A percentile compares a stretch with the other conserved stretches of the same genome.
Evolutionary conservation across 2,329 filamentous ascomycete species (phyloP).

Genomic region (Sclerotinia trifoliorum): DNA sequence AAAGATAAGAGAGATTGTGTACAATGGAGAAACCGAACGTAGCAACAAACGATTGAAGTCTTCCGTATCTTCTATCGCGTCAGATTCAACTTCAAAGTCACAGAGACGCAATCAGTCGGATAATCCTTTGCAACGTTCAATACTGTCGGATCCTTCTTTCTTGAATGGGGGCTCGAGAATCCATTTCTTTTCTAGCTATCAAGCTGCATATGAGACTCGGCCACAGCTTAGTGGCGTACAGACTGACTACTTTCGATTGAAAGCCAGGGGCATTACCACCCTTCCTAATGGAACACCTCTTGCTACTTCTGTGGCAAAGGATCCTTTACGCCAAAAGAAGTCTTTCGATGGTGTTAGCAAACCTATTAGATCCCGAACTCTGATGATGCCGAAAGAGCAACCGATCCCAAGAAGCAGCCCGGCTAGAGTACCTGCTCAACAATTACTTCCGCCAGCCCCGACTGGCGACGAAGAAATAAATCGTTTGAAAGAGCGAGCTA

Average conservation of each 20-base stretch:
- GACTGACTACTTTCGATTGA: conserved; percentile 41
- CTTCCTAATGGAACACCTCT: conserved; percentile 37
- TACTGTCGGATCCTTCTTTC: conserved; percentile 38
- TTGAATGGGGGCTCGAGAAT: conserved; percentile 38
- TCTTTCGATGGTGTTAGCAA: conserved; percentile 34
- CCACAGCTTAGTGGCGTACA: conserved; percentile 38
- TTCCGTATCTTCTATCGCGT: conserved; percentile 24
- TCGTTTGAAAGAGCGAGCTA: conserved; percentile 34
- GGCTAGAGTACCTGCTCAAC: conserved; percentile 23
- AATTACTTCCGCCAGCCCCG: conserved; percentile 12
- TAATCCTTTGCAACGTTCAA: conserved; percentile 34
- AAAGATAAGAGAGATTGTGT: conserved; percentile 30
- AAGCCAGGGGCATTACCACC: conserved; percentile 40
- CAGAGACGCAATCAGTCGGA: conserved; percentile 33
- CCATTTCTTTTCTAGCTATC: conserved; percentile 34
- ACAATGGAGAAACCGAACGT: conserved; percentile 18
- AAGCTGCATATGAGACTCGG: conserved; percentile 29
- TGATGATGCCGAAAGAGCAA: conserved; percentile 14
- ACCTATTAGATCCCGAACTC: conserved; percentile 26
- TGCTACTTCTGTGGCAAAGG: conserved; percentile 35
- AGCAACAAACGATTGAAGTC: conserved; percentile 30
- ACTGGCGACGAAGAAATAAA: conserved; percentile 29
- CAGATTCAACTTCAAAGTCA: conserved; percentile 27
- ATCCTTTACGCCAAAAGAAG: conserved; percentile 31
- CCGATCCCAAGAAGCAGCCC: conserved; percentile 33